phyloP scores from a whole-genome alignment of 2,329 filamentous ascomycete genomes.

The Colletotrichum brevisporum region DNA sequence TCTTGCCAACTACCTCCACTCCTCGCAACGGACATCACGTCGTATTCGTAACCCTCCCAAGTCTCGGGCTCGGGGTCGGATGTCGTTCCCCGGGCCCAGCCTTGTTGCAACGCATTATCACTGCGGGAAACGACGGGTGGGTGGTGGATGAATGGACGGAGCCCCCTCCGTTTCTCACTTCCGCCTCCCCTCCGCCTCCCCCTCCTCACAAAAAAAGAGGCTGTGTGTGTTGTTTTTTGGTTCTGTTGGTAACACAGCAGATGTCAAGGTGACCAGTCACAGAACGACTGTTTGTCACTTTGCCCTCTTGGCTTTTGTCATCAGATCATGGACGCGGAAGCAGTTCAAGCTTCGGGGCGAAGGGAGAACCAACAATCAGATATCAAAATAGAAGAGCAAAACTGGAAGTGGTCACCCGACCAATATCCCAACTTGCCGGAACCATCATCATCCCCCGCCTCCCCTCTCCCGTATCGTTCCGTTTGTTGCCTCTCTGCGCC shows the following conservation, averaged over 20 bases:
- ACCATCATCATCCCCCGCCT: too few relatives aligned
- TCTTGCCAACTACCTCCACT: too few relatives aligned
- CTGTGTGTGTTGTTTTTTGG: too few relatives aligned
- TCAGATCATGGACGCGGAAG: slow-evolving; percentile 12
- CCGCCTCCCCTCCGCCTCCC: too few relatives aligned
- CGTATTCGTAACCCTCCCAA: background rate
- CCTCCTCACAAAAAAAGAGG: too few relatives aligned
- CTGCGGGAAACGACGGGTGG: background rate
- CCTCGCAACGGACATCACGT: background rate
- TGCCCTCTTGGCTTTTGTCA: slow-evolving; percentile 17
- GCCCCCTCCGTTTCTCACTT: too few relatives aligned
- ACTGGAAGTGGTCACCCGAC: slow-evolving; percentile 1
- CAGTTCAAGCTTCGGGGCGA: background rate
- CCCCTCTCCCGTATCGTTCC: background rate
- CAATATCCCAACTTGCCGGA: background rate
- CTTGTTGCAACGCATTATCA: background rate
- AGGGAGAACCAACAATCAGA: slow-evolving; percentile 12
- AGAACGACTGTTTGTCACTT: slow-evolving; percentile 21
- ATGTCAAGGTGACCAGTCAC: slow-evolving; percentile 22
- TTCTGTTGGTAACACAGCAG: slow-evolving; percentile 3
- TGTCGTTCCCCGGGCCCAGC: background rate
- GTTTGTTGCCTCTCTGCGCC: background rate
- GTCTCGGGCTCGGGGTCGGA: background rate
- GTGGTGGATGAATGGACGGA: background rate
- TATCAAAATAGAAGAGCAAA: slow-evolving; percentile 11